Evolutionary conservation across 2,329 filamentous ascomycete species (phyloP).

Genomic region (Aspergillus sp.): DNA sequence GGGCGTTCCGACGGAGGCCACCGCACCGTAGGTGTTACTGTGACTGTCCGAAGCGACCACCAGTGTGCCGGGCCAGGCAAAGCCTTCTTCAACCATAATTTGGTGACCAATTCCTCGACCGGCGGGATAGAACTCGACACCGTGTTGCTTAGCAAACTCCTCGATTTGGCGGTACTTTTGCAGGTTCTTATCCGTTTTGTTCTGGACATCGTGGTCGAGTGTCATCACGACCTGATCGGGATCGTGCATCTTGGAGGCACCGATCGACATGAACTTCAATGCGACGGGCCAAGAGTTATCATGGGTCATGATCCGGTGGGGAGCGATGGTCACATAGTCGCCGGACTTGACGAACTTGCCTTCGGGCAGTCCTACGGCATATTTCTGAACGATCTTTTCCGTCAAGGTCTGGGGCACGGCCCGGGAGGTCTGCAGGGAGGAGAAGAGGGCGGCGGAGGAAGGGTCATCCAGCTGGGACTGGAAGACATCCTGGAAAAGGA

Average conservation of each 20-base stretch:
- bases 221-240: constrained; percentile 77
- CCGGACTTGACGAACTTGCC: constrained; percentile 76
- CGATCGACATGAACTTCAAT: constrained; percentile 79
- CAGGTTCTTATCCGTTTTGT: constrained; percentile 74
- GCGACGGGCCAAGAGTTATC: constrained; percentile 79
- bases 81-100: constrained; percentile 72
- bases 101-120: constrained; percentile 87
- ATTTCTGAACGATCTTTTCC: constrained; percentile 87
- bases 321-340: constrained; percentile 78
- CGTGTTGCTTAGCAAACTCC: constrained; percentile 76
- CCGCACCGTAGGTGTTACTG: constrained; percentile 79
- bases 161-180: constrained; percentile 82
- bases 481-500: constrained; percentile 54
- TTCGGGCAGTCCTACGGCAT: constrained; percentile 72
- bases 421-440: constrained; percentile 64
- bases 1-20: constrained; percentile 75
- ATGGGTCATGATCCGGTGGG: constrained; percentile 79
- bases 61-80: constrained; percentile 81
- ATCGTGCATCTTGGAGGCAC: constrained; percentile 72
- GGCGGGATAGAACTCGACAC: constrained; percentile 74
- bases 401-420: constrained; percentile 72
- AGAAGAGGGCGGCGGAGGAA: constrained; percentile 69
- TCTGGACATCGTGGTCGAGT: constrained; percentile 86
- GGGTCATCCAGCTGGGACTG: constrained; percentile 64
- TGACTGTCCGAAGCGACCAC: constrained; percentile 73